Evolutionary conservation across 331 rosid genomes (phyloP), one percentile per base, ranked within the genome.

Genomic region (Spiraea crenata): DNA sequence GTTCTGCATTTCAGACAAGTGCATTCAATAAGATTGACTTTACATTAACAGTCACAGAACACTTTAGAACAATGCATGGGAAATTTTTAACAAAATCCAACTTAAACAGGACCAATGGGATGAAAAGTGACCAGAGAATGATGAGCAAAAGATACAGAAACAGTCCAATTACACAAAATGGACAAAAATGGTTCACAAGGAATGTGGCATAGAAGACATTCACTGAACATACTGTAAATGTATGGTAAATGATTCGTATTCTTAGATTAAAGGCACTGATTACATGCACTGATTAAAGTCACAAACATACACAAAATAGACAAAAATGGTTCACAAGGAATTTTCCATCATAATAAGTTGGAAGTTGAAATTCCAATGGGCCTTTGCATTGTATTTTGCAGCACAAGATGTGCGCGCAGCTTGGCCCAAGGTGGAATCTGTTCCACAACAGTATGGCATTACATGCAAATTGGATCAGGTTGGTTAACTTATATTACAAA

Each of bases 1-100:
- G 48, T 66, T 77, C 50, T 77, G 61, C 74, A 70, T 65, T 4
- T 61, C 56, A 74, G 60, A 72, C 19, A 25, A 65, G 46, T 63
- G 35, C 39, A 73, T 45, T 59, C 40, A 51, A 74, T 17, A 51
- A 72, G 50, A 72, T 25, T 20, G 69, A 72, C n/a, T 78, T 31
- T 41, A 15, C 31, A 73, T 5, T 31, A 73, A 75, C 9, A 75
- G 60, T 51, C 37, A 31, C 7, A 54, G 55, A 58, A 49, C 46
- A 71, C 54, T 63, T 58, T 20, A 3, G 50, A 74, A 63, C 66
- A n/a, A n/a, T n/a, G n/a, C n/a, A n/a, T n/a, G n/a, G n/a, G n/a
- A n/a, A n/a, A n/a, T n/a, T n/a, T n/a, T n/a, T n/a, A n/a, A n/a
- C n/a, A 42, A 42, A 42, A 7, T 42, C 46, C 9, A 3, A 42